Evolutionary conservation across 192 early-diverging fungal species (phyloP).

Genomic region (Bifiguratus adelaidae): DNA sequence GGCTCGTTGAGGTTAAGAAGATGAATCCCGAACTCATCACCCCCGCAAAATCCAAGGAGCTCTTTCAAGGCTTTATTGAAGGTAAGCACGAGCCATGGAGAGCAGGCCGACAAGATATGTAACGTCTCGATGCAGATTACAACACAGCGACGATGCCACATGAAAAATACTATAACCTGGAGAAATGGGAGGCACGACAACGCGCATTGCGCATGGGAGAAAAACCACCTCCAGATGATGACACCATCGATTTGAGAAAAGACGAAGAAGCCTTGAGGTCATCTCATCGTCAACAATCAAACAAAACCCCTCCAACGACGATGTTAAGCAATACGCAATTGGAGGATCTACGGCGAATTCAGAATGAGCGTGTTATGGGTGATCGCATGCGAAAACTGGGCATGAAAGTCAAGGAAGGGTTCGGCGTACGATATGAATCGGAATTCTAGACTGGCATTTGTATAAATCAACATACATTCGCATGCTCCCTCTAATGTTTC

Average conservation of each 20-base stretch:
- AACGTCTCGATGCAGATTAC: constrained; percentile 22
- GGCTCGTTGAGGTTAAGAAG: constrained; percentile 42
- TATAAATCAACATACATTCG: too few relatives aligned
- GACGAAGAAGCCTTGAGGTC: constrained; percentile 36
- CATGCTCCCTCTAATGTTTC: too few relatives aligned
- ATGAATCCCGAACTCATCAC: constrained; percentile 31
- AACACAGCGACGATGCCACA: constrained; percentile 53
- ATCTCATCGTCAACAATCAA: constrained; percentile 1
- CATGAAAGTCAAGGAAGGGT: constrained; percentile 27
- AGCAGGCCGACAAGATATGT: background rate
- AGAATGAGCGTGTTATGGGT: constrained; percentile 32
- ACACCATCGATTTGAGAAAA: constrained; percentile 25
- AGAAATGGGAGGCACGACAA: constrained; percentile 37
- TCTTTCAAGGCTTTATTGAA: constrained; percentile 48
- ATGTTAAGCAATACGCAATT: constrained; percentile 19
- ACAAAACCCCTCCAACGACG: background rate
- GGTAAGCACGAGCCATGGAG: constrained; percentile 1
- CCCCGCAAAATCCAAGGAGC: constrained; percentile 33
- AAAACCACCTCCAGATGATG: constrained; percentile 4
- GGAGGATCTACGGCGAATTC: constrained; percentile 26
- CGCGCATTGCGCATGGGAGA: constrained; percentile 33
- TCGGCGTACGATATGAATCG: constrained; percentile 39
- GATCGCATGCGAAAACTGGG: constrained; percentile 42
- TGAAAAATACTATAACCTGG: constrained; percentile 31
- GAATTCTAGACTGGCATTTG: too few relatives aligned